Conservation (phyloP, 169 alveolate species). For the Eimeria necatrix region DNA sequence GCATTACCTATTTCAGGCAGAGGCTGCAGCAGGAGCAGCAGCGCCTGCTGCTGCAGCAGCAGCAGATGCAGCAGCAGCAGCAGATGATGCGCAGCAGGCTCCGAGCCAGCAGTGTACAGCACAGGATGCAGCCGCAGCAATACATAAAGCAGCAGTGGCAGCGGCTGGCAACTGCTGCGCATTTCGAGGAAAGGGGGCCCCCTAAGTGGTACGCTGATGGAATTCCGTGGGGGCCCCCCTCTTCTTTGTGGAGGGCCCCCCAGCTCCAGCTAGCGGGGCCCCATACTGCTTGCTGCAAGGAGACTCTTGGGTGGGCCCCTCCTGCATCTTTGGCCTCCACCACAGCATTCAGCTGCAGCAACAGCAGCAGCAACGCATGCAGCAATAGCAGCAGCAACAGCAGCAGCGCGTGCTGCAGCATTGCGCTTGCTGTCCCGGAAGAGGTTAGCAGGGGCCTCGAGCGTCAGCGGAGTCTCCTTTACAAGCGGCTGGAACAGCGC, state of each 20-base stretch:
- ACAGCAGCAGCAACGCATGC: not conserved
- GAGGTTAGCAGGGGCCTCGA: not conserved
- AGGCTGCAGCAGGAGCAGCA: constrained; percentile 12
- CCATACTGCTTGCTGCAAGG: not conserved
- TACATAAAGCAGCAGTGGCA: not conserved
- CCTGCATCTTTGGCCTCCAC: not conserved
- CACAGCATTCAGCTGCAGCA: not conserved
- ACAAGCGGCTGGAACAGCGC: constrained; percentile 13
- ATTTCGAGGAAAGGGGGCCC: not conserved
- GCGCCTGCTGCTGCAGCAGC: constrained; percentile 20
- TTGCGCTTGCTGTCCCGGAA: not conserved
- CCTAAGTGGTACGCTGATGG: not conserved
- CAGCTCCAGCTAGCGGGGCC: not conserved
- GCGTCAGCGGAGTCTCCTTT: not conserved
- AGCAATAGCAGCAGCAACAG: constrained; percentile 21
- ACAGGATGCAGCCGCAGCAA: not conserved
- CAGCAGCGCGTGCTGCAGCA: constrained; percentile 10
- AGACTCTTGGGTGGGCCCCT: not conserved
- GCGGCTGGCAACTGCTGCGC: not conserved
- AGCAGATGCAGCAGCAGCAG: constrained; percentile 17
- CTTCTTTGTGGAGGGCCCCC: not conserved
- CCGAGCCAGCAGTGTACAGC: not conserved
- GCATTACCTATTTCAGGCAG: not conserved
- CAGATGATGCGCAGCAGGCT: not conserved
- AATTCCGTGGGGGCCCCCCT: not conserved